These are phyloP conservation scores for Gracilaria caudata DNA, from an alignment of 23 red algal species.

Conservation along the genomic window DNA sequence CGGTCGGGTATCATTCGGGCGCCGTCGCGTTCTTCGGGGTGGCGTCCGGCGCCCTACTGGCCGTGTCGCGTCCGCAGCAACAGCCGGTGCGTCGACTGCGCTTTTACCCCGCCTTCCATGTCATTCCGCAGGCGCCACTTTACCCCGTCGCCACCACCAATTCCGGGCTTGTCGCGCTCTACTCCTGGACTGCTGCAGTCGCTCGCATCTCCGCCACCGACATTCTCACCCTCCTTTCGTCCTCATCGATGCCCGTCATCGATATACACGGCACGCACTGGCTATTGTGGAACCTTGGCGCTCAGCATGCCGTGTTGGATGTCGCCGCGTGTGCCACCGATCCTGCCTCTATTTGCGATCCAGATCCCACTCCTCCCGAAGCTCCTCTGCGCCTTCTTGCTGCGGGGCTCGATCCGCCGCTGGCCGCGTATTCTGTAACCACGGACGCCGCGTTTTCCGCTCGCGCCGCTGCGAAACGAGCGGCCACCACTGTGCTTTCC, in stretches of 20 bases:
- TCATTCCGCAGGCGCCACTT: not conserved
- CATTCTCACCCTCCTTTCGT: constrained; percentile 21
- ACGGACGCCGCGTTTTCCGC: constrained; percentile 67
- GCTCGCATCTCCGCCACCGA: constrained; percentile 45
- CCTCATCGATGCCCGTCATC: not conserved
- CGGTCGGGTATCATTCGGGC: constrained; percentile 58
- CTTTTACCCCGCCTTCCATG: constrained; percentile 30
- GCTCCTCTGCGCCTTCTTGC: constrained; percentile 57
- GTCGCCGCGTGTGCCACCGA: constrained; percentile 25
- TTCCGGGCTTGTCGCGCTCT: constrained; percentile 41
- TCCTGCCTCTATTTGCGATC: constrained; percentile 58
- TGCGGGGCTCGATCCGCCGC: constrained; percentile 44
- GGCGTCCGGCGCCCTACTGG: not conserved
- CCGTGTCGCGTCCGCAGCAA: constrained; percentile 22
- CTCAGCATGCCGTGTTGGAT: constrained; percentile 64
- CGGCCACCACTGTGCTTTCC: constrained; percentile 41
- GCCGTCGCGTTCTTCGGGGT: constrained; percentile 52
- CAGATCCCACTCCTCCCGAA: constrained; percentile 28
- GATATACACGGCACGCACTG: constrained; percentile 45
- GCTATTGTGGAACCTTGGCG: constrained; percentile 41
- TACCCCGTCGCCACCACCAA: constrained; percentile 48
- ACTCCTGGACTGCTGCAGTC: constrained; percentile 48
- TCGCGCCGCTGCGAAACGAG: constrained; percentile 54
- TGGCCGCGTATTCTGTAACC: constrained; percentile 62
- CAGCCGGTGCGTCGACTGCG: constrained; percentile 62